Percentiles rank a stretch among this genome's conserved stretches.
Conservation (phyloP, 2,329 filamentous ascomycete species). For the Fusarium pilosicola region DNA sequence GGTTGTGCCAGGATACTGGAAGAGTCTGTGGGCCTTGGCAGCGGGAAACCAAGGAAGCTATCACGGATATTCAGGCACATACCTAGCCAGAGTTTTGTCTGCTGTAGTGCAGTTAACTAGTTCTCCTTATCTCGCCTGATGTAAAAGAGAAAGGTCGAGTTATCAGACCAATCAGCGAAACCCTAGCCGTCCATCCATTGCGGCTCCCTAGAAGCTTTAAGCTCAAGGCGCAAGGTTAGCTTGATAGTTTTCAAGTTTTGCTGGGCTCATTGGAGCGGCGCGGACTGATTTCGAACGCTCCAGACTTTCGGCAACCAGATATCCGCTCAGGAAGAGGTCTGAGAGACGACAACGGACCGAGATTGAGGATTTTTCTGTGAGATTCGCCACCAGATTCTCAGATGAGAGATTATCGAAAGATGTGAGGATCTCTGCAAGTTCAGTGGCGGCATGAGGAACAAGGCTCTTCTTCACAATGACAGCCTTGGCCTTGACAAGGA, state of each 20-base stretch:
- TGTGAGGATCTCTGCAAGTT: conserved; percentile 12
- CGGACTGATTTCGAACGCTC: conserved; percentile 35
- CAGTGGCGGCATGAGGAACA: conserved; percentile 14
- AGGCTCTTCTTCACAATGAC: background rate
- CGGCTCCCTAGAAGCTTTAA: conserved; percentile 1
- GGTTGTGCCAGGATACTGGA: conserved; percentile 31
- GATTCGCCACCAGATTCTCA: background rate
- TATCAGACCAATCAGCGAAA: conserved; percentile 23
- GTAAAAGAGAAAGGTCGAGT: background rate
- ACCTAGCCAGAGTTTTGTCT: background rate
- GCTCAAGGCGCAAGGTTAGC: conserved; percentile 21
- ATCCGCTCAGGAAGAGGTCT: conserved; percentile 8
- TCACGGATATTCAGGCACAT: conserved; percentile 29
- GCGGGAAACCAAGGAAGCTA: conserved; percentile 35
- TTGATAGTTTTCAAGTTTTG: conserved; percentile 24
- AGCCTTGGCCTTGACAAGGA: conserved; percentile 7
- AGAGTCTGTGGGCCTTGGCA: conserved; percentile 32
- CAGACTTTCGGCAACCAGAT: conserved; percentile 27
- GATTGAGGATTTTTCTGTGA: conserved; percentile 12
- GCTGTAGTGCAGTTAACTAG: background rate
- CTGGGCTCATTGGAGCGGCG: conserved; percentile 18
- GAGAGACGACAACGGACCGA: conserved; percentile 5
- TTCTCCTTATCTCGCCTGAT: conserved; percentile 9
- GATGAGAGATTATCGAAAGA: background rate
- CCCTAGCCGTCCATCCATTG: conserved; percentile 9